Conservation (phyloP, 495 filamentous ascomycete genomes). For the Aspergillus bertholletiae region DNA sequence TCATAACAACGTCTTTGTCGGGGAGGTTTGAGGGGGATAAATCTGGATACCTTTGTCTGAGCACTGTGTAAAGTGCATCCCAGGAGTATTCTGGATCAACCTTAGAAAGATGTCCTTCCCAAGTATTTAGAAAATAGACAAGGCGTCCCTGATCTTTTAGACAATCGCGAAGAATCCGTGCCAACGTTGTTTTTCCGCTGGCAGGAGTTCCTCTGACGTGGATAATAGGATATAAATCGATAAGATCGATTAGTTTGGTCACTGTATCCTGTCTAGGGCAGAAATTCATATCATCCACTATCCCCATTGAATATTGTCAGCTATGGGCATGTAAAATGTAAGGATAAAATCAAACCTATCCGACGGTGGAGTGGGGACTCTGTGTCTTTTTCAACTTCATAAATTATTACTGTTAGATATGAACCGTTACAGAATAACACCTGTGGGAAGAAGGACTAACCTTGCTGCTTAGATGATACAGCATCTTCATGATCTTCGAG, state of each 20-base stretch:
- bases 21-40: not conserved
- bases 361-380: too few relatives aligned
- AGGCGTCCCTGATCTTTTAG: slow-evolving; percentile 3
- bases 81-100: not conserved
- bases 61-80: too few relatives aligned
- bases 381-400: too few relatives aligned
- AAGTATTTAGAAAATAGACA: not conserved
- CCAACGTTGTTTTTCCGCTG: slow-evolving; percentile 8
- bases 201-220: slow-evolving; percentile 12
- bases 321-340: too few relatives aligned
- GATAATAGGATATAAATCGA: slow-evolving; percentile 5
- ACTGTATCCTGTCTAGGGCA: slow-evolving; percentile 4
- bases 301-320: not conserved
- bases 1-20: not conserved
- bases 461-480: too few relatives aligned
- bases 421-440: too few relatives aligned
- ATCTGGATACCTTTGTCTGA: not conserved
- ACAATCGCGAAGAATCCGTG: too few relatives aligned
- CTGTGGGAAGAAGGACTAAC: too few relatives aligned
- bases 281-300: too few relatives aligned
- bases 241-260: slow-evolving; percentile 1
- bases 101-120: not conserved
- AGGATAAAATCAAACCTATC: too few relatives aligned
- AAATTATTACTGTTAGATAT: too few relatives aligned
- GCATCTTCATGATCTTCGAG: too few relatives aligned